Evolutionary conservation across 345 rosid genomes (phyloP).

Genomic region (Pugionium dolabratum): DNA sequence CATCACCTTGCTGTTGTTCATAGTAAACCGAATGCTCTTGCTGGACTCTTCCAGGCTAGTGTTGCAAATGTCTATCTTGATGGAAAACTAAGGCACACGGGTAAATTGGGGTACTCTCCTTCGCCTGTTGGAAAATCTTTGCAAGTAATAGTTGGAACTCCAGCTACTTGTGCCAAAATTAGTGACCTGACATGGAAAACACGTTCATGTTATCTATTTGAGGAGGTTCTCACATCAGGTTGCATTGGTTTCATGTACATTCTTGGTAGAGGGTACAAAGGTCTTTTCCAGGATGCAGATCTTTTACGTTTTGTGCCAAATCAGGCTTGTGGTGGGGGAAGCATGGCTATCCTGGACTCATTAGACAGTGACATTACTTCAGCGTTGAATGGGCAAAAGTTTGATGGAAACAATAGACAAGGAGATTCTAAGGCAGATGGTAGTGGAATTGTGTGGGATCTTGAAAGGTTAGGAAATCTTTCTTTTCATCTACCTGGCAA

Average conservation of each 20-base stretch:
- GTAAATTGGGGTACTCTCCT: slow-evolving; percentile 89
- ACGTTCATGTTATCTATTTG: slow-evolving; percentile 90
- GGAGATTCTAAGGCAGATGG: slow-evolving; percentile 77
- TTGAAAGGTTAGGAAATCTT: slow-evolving; percentile 77
- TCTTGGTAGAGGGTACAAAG: slow-evolving; percentile 92
- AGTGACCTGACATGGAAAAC: slow-evolving; percentile 79
- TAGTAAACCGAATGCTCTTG: slow-evolving; percentile 94
- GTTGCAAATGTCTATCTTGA: slow-evolving; percentile 84
- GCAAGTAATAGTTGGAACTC: slow-evolving; percentile 85
- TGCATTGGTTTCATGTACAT: slow-evolving; percentile 90
- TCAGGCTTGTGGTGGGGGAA: slow-evolving; percentile 98
- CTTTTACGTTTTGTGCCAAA: slow-evolving; percentile 86
- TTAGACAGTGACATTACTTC: slow-evolving; percentile 67
- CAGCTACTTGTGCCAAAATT: slow-evolving; percentile 64
- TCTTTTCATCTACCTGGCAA: slow-evolving; percentile 85
- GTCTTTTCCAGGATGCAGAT: slow-evolving; percentile 87
- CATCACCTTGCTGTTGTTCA: slow-evolving; percentile 98
- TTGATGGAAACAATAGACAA: slow-evolving; percentile 60
- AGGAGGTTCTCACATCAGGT: slow-evolving; percentile 90
- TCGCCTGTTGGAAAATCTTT: slow-evolving; percentile 86
- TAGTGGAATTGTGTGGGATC: slow-evolving; percentile 92
- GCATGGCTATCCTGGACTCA: slow-evolving; percentile 89
- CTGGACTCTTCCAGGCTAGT: slow-evolving; percentile 95
- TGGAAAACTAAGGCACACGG: slow-evolving; percentile 89
- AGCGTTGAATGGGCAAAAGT: slow-evolving; percentile 54